Evolutionary conservation across 805 yeast genomes (phyloP), one percentile per base, ranked within the genome.

Genomic region (Teunomyces tritomae): DNA sequence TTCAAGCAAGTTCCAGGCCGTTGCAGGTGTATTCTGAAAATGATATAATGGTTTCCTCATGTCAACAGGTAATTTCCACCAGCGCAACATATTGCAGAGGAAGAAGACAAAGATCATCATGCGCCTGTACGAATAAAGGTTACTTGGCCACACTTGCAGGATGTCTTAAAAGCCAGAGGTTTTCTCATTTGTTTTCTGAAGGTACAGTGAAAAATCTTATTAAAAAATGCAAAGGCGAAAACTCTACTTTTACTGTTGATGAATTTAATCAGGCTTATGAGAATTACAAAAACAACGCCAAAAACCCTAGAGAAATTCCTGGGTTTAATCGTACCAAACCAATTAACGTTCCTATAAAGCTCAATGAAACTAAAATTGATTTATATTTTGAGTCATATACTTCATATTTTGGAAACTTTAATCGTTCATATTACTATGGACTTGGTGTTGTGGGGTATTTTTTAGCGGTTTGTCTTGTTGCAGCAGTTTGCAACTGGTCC

Each of bases 131-230:
- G 8, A 58, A 64, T 43, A 42, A 53, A 20, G 50, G 61, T 32
- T 64, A 64, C 5, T 51, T 64, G 48, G 70, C 73, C 16, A 57
- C 71, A 3, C 47, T 65, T 44, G 58, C 63, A 27, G 68, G 67
- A 13, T 70, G 74, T 46, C 53, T 57, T 24, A 45, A 48, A 33
- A 44, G 35, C 45, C 35, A 29, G 46, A 34, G 49, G 55, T 16
- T 50, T 49, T 44, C 49, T 52, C 39, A 13, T 41, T n/a, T 3
- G 28, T 34, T 7, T 35, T 28, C 17, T 4, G 30, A 5, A 17
- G 10, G n/a, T 10, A 5, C 14, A 3, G 37, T 14, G 10, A 49
- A 47, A 43, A 43, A 8, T 24, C 57, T 29, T 46, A 50, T 44
- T 16, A 54, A 59, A 16, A 48, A 46, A 11, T 67, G 71, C 51